Percentiles rank a stretch among this genome's conserved stretches.
These are phyloP conservation scores for Fusarium brevicatenulatum DNA, from an alignment of 2,329 filamentous ascomycete genomes.

Conservation along the genomic window DNA sequence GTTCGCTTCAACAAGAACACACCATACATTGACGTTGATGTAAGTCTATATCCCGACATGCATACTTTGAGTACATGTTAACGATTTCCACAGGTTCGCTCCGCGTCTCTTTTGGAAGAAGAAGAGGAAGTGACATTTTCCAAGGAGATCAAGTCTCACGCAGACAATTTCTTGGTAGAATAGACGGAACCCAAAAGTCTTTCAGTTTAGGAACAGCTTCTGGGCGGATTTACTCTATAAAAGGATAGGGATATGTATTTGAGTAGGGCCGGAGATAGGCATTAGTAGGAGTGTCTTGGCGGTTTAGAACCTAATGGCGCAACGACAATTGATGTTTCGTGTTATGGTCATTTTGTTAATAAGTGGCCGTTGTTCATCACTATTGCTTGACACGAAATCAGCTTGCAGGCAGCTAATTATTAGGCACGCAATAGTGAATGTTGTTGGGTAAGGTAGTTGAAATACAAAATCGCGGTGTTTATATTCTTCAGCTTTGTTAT, in stretches of 20 bases:
- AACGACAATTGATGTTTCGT: slow-evolving; percentile 43
- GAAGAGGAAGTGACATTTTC: slow-evolving; percentile 84
- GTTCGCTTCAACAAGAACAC: slow-evolving; percentile 86
- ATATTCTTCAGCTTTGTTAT: not conserved
- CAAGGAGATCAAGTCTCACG: slow-evolving; percentile 80
- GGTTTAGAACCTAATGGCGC: slow-evolving; percentile 46
- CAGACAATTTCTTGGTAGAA: slow-evolving; percentile 81
- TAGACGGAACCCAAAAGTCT: slow-evolving; percentile 55
- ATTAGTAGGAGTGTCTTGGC: slow-evolving; percentile 41
- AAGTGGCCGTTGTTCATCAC: not conserved
- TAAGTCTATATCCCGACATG: slow-evolving; percentile 61
- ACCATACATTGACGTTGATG: slow-evolving; percentile 93
- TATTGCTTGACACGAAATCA: not conserved
- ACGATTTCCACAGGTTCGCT: slow-evolving; percentile 61
- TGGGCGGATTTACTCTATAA: slow-evolving; percentile 31
- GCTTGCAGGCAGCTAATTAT: not conserved
- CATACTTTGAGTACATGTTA: not conserved
- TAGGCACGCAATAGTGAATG: not conserved
- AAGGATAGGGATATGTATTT: slow-evolving; percentile 39
- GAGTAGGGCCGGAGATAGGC: slow-evolving; percentile 33
- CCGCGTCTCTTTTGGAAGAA: slow-evolving; percentile 77
- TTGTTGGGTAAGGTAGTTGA: not conserved
- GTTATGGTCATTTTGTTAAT: slow-evolving; percentile 16
- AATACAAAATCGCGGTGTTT: not conserved
- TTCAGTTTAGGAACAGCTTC: slow-evolving; percentile 32